These are phyloP conservation scores for Phytopythium ostracodes DNA, from an alignment of 352 stramenopile genomes.

Conservation along the genomic window DNA sequence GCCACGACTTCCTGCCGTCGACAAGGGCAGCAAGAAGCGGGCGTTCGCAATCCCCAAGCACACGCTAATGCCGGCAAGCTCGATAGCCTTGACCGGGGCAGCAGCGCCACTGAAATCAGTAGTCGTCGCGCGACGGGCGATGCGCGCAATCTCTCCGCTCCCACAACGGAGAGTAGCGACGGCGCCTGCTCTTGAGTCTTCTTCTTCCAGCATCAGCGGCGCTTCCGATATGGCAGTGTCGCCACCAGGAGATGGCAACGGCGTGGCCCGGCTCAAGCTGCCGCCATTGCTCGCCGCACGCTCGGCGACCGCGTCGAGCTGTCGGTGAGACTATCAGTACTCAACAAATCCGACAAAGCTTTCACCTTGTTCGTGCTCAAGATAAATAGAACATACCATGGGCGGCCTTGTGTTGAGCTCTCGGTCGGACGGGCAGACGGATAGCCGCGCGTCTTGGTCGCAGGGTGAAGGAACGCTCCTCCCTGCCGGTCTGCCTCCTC, in stretches of 20 bases:
- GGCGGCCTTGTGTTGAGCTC: background rate
- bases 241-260: background rate
- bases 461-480: background rate
- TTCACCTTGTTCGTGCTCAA: background rate
- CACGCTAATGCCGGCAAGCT: background rate
- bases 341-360: background rate
- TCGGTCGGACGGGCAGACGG: background rate
- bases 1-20: background rate
- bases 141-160: background rate
- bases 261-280: constrained; percentile 1
- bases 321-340: constrained; percentile 1
- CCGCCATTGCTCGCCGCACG: background rate
- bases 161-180: background rate
- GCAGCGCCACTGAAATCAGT: background rate
- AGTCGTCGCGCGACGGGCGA: background rate
- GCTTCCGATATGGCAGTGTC: background rate
- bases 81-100: background rate
- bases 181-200: background rate
- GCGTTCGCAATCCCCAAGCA: constrained; percentile 7
- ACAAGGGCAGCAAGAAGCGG: constrained; percentile 1
- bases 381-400: constrained; percentile 2
- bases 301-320: constrained; percentile 1
- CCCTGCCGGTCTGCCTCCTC: background rate
- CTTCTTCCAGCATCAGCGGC: background rate
- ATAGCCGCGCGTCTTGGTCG: background rate